Conservation (phyloP, 177 flowering plant species). For the Vitis hybrid region DNA sequence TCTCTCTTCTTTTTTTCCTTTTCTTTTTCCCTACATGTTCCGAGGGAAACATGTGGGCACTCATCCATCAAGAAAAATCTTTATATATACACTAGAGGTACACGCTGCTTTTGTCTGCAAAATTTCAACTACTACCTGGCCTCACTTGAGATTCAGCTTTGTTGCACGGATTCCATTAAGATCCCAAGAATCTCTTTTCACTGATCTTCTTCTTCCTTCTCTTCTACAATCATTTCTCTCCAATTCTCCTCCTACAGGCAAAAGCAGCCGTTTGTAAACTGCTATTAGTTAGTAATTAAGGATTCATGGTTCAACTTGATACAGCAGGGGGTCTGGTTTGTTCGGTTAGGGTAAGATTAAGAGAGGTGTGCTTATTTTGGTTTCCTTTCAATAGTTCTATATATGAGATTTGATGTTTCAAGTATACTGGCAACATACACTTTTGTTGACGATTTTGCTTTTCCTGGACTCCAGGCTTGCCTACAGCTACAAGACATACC, state of each 20-base stretch:
- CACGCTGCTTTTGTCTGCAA: slow-evolving; percentile 14
- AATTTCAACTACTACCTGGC: slow-evolving; percentile 1
- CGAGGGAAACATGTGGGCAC: slow-evolving; percentile 46
- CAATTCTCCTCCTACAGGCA: background rate
- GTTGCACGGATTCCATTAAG: background rate
- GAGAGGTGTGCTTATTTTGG: slow-evolving; percentile 3
- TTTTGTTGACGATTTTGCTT: slow-evolving; percentile 11
- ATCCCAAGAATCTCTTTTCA: slow-evolving; percentile 8
- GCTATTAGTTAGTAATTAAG: background rate
- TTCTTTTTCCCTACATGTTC: background rate
- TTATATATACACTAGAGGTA: background rate
- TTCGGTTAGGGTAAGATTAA: slow-evolving; percentile 4
- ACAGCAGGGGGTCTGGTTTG: slow-evolving; percentile 11
- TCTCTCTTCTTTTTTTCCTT: background rate
- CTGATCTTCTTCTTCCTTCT: background rate
- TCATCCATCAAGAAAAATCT: slow-evolving; percentile 3
- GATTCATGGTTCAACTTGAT: background rate
- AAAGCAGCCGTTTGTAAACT: too few relatives aligned
- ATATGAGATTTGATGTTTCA: slow-evolving; percentile 8
- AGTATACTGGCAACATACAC: slow-evolving; percentile 9
- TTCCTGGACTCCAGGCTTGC: slow-evolving; percentile 8
- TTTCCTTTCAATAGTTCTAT: background rate
- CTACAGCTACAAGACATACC: background rate
- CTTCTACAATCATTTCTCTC: background rate
- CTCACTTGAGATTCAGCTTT: background rate